phyloP scores from a whole-genome alignment of 768 basidiomycete genomes.

The Coprinellus micaceus region DNA sequence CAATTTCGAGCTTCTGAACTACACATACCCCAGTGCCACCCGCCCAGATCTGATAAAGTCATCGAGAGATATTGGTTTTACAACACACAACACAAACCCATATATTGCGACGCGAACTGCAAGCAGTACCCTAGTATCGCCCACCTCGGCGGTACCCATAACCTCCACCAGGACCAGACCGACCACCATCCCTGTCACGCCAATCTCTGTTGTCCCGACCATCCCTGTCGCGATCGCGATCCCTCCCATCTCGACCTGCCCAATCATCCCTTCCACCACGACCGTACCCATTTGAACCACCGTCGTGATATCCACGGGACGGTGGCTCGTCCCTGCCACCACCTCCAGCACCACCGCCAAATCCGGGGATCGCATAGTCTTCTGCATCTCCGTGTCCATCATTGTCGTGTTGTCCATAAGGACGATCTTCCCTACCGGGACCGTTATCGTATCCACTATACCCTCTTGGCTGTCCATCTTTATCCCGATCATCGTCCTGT shows the following conservation, averaged over 20 bases:
- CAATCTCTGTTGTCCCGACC: slow-evolving; percentile 8
- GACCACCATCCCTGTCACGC: slow-evolving; percentile 1
- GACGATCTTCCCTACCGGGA: slow-evolving; percentile 23
- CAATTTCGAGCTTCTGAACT: too few species aligned
- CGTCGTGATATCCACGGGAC: neutral
- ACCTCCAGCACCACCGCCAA: slow-evolving; percentile 9
- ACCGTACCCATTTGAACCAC: slow-evolving; percentile 3
- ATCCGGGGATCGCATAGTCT: slow-evolving; percentile 6
- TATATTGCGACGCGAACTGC: too few species aligned
- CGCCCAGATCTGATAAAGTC: too few species aligned
- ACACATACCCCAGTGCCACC: too few species aligned
- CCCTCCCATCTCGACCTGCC: slow-evolving; percentile 8
- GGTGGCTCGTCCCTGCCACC: slow-evolving; percentile 29
- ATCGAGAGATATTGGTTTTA: too few species aligned
- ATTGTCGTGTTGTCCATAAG: slow-evolving; percentile 10
- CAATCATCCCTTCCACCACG: slow-evolving; percentile 10
- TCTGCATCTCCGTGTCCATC: slow-evolving; percentile 3
- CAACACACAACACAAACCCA: too few species aligned
- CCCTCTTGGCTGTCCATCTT: neutral
- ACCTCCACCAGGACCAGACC: slow-evolving; percentile 1
- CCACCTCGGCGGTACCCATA: slow-evolving; percentile 2
- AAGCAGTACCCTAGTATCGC: neutral
- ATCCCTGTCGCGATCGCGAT: slow-evolving; percentile 13
- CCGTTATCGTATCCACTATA: slow-evolving; percentile 27
- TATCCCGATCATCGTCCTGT: slow-evolving; percentile 15